Percentiles rank a stretch among this genome's conserved stretches.
Evolutionary conservation across 2,329 filamentous ascomycete species (phyloP).

Genomic region (Colletotrichum sp.): DNA sequence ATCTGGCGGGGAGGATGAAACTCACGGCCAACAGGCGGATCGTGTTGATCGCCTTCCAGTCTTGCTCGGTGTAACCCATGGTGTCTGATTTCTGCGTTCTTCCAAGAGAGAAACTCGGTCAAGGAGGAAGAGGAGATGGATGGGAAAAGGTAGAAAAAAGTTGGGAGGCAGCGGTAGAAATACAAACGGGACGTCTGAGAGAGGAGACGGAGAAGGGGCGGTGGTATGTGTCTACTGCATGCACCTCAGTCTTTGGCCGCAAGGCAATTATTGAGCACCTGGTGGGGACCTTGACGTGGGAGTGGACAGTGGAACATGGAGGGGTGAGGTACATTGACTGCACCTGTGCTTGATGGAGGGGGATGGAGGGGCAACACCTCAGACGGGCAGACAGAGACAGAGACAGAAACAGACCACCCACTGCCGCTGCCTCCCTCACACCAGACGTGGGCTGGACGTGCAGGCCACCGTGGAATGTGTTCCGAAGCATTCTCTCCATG

Average conservation of each 20-base stretch:
- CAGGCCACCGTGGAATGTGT: neutral
- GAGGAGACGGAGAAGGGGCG: slow-evolving; percentile 2
- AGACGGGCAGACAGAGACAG: neutral
- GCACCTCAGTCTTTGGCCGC: neutral
- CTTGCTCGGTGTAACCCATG: slow-evolving; percentile 90
- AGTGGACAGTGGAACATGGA: slow-evolving; percentile 15
- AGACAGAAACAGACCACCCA: neutral
- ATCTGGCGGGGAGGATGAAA: slow-evolving; percentile 36
- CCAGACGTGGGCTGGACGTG: neutral
- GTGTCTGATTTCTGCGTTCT: slow-evolving; percentile 45
- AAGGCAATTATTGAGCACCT: slow-evolving; percentile 22
- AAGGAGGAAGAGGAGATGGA: slow-evolving; percentile 29
- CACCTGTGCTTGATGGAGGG: neutral
- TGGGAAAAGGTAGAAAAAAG: slow-evolving; percentile 23
- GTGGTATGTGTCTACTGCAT: slow-evolving; percentile 21
- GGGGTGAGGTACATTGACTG: slow-evolving; percentile 2
- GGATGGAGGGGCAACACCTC: neutral
- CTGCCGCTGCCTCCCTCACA: neutral
- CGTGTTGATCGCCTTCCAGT: slow-evolving; percentile 95
- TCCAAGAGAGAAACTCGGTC: slow-evolving; percentile 17
- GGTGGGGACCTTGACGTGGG: slow-evolving; percentile 23
- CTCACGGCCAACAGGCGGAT: slow-evolving; percentile 95
- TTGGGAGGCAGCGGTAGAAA: neutral
- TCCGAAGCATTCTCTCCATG: neutral
- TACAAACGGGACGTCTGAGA: neutral